Evolutionary conservation across 2,329 filamentous ascomycete genomes (phyloP).

Genomic region (Aspergillus cejpii): DNA sequence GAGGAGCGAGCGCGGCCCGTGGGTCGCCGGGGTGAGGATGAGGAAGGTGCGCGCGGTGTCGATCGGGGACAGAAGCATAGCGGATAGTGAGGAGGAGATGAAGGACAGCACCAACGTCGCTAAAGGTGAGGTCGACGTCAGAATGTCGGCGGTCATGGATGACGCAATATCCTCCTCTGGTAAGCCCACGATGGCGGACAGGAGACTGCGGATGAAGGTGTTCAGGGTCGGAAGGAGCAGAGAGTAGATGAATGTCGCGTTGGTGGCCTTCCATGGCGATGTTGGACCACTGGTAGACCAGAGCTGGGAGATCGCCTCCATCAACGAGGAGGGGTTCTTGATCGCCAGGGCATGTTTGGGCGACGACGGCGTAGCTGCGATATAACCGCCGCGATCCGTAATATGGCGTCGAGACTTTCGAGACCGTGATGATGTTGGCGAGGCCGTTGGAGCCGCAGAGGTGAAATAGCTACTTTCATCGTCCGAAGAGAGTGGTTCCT

Average conservation of each 20-base stretch:
- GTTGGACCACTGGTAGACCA: conserved; percentile 86
- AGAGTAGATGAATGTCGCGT: conserved; percentile 85
- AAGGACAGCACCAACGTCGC: conserved; percentile 69
- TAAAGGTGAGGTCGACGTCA: conserved; percentile 75
- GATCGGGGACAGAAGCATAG: conserved; percentile 74
- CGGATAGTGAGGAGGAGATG: conserved; percentile 61
- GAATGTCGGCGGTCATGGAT: conserved; percentile 59
- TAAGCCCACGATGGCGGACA: conserved; percentile 85
- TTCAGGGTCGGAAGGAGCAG: conserved; percentile 80
- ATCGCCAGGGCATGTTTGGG: conserved; percentile 60
- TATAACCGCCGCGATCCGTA: conserved; percentile 43
- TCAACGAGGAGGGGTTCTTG: conserved; percentile 68
- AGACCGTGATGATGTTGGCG: conserved; percentile 38
- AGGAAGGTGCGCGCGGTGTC: conserved; percentile 80
- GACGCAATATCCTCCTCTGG: conserved; percentile 62
- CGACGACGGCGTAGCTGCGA: conserved; percentile 35
- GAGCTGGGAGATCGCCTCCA: conserved; percentile 78
- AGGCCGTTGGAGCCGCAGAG: conserved; percentile 47
- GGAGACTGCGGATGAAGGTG: conserved; percentile 81
- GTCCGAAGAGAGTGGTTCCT: conserved; percentile 49
- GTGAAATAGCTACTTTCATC: conserved; percentile 85
- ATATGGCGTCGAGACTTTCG: conserved; percentile 36
- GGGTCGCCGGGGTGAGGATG: conserved; percentile 73
- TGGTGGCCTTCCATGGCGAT: conserved; percentile 91
- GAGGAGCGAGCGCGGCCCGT: conserved; percentile 68